Conservation (phyloP, 108 stramenopile genomes). For the Poteriospumella lacustris region DNA sequence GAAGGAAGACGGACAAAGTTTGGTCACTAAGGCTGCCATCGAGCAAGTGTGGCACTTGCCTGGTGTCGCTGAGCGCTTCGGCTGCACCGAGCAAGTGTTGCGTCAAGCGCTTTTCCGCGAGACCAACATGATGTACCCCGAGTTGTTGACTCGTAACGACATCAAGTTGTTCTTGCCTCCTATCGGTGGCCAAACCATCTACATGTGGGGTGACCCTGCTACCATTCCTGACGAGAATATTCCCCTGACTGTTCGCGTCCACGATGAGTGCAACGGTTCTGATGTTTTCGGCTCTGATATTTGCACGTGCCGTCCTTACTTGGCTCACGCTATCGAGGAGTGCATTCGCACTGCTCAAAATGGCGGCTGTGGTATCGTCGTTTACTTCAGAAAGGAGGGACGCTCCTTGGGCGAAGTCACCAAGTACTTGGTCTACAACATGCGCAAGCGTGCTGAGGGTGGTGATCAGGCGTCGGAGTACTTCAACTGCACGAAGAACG, state of each 20-base stretch:
- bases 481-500: constrained; percentile 93
- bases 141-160: constrained; percentile 91
- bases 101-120: constrained; percentile 91
- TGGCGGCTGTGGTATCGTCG: constrained; percentile 88
- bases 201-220: constrained; percentile 96
- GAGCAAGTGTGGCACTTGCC: constrained; percentile 99
- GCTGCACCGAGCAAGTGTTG: constrained; percentile 75
- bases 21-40: constrained; percentile 93
- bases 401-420: constrained; percentile 90
- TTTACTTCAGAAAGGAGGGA: constrained; percentile 97
- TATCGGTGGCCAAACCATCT: constrained; percentile 95
- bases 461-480: constrained; percentile 88
- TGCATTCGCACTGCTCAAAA: constrained; percentile 88
- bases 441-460: constrained; percentile 91
- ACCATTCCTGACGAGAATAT: constrained; percentile 95
- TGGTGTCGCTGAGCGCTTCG: constrained; percentile 91
- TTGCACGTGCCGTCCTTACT: constrained; percentile 89
- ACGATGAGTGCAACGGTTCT: constrained; percentile 97
- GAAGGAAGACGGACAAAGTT: constrained; percentile 73
- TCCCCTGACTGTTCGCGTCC: constrained; percentile 86
- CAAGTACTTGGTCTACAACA: constrained; percentile 98
- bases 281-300: constrained; percentile 97
- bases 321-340: constrained; percentile 98
- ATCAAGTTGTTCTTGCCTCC: constrained; percentile 97
- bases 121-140: constrained; percentile 99